Percentiles rank a stretch among this genome's conserved stretches.
These are phyloP conservation scores for Strigomonas culicis DNA, from an alignment of 208 protist species.

Conservation along the genomic window DNA sequence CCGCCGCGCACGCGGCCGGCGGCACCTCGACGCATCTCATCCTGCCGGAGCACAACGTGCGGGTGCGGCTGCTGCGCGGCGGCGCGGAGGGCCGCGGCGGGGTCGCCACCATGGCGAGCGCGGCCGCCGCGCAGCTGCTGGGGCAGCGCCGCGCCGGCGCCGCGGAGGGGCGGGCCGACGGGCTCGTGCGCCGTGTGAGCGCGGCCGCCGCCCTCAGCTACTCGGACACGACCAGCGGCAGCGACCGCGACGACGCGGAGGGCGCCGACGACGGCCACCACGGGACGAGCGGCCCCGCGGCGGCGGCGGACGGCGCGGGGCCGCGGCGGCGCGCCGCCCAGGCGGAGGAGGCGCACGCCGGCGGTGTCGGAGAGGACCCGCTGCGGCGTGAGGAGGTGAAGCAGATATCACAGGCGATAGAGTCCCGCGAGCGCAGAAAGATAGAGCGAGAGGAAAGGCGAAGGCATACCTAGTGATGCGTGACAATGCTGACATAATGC, in stretches of 20 bases:
- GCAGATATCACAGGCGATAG: slow-evolving; percentile 39
- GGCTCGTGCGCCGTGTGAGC: not conserved
- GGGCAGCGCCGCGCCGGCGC: not conserved
- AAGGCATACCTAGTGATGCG: not conserved
- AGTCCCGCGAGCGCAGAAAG: slow-evolving; percentile 27
- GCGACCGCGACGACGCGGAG: not conserved
- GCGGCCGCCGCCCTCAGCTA: not conserved
- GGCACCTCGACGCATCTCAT: slow-evolving; percentile 27
- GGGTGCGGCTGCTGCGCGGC: slow-evolving; percentile 18
- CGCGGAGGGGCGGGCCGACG: not conserved
- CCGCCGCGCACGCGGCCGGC: not conserved
- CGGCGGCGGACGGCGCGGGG: not conserved
- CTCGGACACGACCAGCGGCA: not conserved
- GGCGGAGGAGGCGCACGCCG: slow-evolving; percentile 1
- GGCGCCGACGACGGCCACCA: not conserved
- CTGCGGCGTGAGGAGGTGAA: slow-evolving; percentile 63
- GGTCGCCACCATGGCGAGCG: not conserved
- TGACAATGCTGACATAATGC: not conserved
- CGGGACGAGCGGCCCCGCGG: not conserved
- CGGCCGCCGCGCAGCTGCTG: not conserved
- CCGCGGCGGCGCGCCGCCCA: not conserved
- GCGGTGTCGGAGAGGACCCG: slow-evolving; percentile 26
- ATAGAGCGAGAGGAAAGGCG: slow-evolving; percentile 20
- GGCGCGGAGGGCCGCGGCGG: slow-evolving; percentile 1
- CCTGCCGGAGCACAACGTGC: slow-evolving; percentile 37